Base-by-base conservation (phyloP, 345 rosid genomes). In the Heritiera littoralis region DNA sequence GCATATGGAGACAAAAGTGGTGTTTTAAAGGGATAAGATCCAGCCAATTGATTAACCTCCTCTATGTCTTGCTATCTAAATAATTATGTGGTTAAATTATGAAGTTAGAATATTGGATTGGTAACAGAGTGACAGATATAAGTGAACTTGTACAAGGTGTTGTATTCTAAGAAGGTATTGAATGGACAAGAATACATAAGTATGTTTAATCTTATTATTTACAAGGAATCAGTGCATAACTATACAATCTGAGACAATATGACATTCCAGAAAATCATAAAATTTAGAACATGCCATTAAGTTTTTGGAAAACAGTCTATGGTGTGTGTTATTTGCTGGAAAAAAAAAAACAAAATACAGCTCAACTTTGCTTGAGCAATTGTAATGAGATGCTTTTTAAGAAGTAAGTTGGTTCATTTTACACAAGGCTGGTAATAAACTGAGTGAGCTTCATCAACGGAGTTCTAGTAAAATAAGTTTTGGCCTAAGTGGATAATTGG, bases 21-120 rank as follows among this genome's bases (percentile, higher is more conserved):
- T 48, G 23, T 32, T 59, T 55, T 20, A 65, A 13, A 64, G 67
- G 69, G 68, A 64, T 32, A 35, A 43, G 23, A 10, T 6, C 43
- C 68, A 64, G 45, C 68, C 68, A 60, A 60, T 60, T 60, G 65
- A 23, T 60, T 23, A 60, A 10, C 15, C 35, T 60, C 35, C 65
- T 60, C 6, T 23, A 2, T 60, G 20, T 9, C 20, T 58, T n/a
- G 9, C 60, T 56, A 7, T 18, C 66, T 61, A 7, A 13, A 8
- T 66, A 66, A 20, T 66, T 66, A n/a, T 66, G 70, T 52, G 56
- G 6, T 52, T 52, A 52, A 5, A 13, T 52, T 54, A 54, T 54
- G 20, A 54, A 15, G 58, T 7, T 54, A 40, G 52, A 41, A 66
- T 40, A 41, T 40, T 9, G 49, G 13, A 9, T 1, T n/a, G 30